A percentile compares a stretch with the other conserved stretches of the same genome.
Evolutionary conservation across 176 grass and related monocot species (phyloP).

Genomic region (Oryza brachyantha): DNA sequence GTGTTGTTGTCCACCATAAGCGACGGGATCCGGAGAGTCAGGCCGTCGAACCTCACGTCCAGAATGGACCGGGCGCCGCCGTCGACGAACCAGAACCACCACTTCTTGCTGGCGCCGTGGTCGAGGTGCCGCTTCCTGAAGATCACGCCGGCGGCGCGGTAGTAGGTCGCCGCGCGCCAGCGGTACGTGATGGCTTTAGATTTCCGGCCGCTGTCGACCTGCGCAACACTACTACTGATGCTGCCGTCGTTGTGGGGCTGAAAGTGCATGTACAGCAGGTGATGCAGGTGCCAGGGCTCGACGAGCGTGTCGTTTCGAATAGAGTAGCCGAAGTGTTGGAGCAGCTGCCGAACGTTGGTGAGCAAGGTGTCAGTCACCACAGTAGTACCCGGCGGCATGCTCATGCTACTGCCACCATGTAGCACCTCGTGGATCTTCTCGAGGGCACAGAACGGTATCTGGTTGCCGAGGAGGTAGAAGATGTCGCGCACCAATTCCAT

Average conservation of each 20-base stretch:
- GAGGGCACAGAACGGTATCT: neutral
- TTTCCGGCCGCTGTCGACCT: too few relatives aligned
- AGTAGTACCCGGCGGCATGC: too few relatives aligned
- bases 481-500: slow-evolving; percentile 8
- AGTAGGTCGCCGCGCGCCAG: neutral
- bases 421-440: neutral
- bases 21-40: neutral
- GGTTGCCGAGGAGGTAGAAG: slow-evolving; percentile 16
- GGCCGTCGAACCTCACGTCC: neutral
- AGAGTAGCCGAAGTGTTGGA: neutral
- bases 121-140: neutral
- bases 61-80: neutral
- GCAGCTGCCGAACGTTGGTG: neutral
- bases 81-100: too few relatives aligned
- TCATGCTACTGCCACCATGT: neutral
- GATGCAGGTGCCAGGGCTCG: neutral
- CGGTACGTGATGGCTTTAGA: too few relatives aligned
- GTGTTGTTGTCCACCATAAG: neutral
- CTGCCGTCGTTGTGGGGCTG: too few relatives aligned
- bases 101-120: too few relatives aligned
- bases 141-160: neutral
- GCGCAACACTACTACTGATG: neutral
- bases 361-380: neutral
- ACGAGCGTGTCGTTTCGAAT: too few relatives aligned
- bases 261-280: slow-evolving; percentile 8